Percentiles rank a stretch among this genome's conserved stretches.
Conservation (phyloP, 345 rosid genomes). For the Salix koriyanagi region DNA sequence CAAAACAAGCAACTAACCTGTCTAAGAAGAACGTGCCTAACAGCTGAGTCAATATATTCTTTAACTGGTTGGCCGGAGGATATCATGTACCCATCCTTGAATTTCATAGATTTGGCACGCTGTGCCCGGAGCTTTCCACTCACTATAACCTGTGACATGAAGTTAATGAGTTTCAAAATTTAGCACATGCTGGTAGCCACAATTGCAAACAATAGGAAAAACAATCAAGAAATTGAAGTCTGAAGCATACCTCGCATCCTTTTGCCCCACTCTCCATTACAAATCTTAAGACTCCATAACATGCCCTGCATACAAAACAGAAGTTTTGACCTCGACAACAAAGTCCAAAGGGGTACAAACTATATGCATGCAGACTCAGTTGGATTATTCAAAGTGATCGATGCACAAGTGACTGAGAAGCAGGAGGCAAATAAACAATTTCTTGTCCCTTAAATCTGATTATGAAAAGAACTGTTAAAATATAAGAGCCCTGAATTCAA, state of each 20-base stretch:
- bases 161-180: not conserved
- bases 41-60: slow-evolving; percentile 87
- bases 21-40: slow-evolving; percentile 80
- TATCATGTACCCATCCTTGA: slow-evolving; percentile 94
- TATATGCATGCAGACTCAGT: not conserved
- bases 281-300: slow-evolving; percentile 81
- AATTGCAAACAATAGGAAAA: not conserved
- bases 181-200: not conserved
- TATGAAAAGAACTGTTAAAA: not conserved
- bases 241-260: slow-evolving; percentile 65
- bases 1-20: slow-evolving; percentile 42
- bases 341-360: not conserved
- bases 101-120: slow-evolving; percentile 93
- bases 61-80: slow-evolving; percentile 91
- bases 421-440: not conserved
- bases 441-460: not conserved
- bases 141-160: slow-evolving; percentile 59
- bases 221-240: not conserved
- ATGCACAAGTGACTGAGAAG: not conserved
- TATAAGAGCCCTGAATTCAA: not conserved
- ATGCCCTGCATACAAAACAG: slow-evolving; percentile 46
- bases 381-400: not conserved
- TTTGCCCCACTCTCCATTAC: slow-evolving; percentile 90
- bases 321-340: not conserved
- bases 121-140: slow-evolving; percentile 88